phyloP scores from a whole-genome alignment of 495 filamentous ascomycete genomes.

The Arthonia radiata region DNA sequence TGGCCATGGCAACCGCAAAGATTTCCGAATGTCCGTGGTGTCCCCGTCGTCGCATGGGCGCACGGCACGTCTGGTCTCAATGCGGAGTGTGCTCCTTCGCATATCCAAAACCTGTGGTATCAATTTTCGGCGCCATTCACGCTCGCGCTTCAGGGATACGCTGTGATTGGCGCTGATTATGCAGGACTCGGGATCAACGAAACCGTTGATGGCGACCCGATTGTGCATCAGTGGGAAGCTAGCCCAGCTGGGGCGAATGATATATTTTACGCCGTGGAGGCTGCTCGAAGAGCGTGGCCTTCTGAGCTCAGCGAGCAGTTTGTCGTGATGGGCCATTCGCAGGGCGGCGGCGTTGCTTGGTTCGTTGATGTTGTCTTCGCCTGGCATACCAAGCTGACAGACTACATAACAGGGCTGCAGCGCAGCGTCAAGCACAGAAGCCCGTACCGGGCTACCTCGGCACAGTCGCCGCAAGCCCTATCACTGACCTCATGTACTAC shows the following conservation, averaged over 20 bases:
- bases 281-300: slow-evolving; percentile 19
- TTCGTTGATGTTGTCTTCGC: too few species aligned
- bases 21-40: slow-evolving; percentile 2
- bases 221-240: slow-evolving; percentile 19
- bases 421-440: slow-evolving; percentile 13
- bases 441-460: slow-evolving; percentile 18
- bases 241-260: slow-evolving; percentile 18
- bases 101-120: slow-evolving; percentile 22
- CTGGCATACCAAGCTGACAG: too few species aligned
- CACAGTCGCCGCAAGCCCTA: slow-evolving; percentile 16
- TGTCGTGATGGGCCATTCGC: slow-evolving; percentile 22
- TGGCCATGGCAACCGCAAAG: not conserved
- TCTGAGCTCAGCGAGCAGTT: slow-evolving; percentile 12
- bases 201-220: slow-evolving; percentile 12
- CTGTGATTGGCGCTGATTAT: slow-evolving; percentile 30
- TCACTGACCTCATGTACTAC: slow-evolving; percentile 13
- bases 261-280: slow-evolving; percentile 18
- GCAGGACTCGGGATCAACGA: slow-evolving; percentile 24
- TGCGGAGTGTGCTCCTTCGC: slow-evolving; percentile 19
- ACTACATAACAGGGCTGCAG: too few species aligned
- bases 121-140: slow-evolving; percentile 18
- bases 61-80: slow-evolving; percentile 27
- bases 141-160: slow-evolving; percentile 24
- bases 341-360: slow-evolving; percentile 24
- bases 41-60: slow-evolving; percentile 23